Evolutionary conservation across 805 yeast species (phyloP), one percentile per base, ranked within the genome.

Genomic region (Ogataea wickerhamii): DNA sequence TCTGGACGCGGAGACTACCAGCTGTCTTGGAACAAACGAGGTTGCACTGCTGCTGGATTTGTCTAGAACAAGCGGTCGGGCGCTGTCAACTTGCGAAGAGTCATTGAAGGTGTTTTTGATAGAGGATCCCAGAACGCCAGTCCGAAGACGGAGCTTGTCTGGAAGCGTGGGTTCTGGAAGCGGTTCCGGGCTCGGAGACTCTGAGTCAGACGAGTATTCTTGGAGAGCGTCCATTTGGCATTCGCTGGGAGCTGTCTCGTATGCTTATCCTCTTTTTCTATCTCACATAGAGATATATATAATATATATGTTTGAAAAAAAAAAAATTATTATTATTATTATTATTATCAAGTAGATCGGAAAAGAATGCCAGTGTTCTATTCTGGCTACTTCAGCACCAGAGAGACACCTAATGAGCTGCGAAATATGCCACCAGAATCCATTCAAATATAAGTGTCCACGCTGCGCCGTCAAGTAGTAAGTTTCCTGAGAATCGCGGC

Each of bases 391-490:
- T 26, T 20, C 17, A 21, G 18, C n/a, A 16, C 13, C 3, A 19
- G 25, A 3, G 7, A 11, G 18, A n/a, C 28, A 7, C 32, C 23
- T 16, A 27, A 51, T 48, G 53, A 33, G 44, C 14, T 60, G 64
- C 40, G 51, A 41, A 18, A 52, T 60, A 4, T 60, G 64, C 38
- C 14, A 27, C 1, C 53, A 47, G 13, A 48, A 53, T 11, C 58
- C 49, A 5, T 60, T 63, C 18, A 71, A 68, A 40, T 74, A 73
- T 44, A 71, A 64, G 38, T 73, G 79, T 45, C 77, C 78, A 1
- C 68, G 61, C 40, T 72, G 78, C 52, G 59, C 56, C 2, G 48
- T 65, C 12, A 55, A 58, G 37, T 73, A 73, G 64, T 60, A 47
- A 26, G 66, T 56, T 12, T n/a, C n/a, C n/a, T n/a, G n/a, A n/a